These are phyloP conservation scores for Huntiella savannae DNA, from an alignment of 2,329 filamentous ascomycete genomes.

Conservation along the genomic window DNA sequence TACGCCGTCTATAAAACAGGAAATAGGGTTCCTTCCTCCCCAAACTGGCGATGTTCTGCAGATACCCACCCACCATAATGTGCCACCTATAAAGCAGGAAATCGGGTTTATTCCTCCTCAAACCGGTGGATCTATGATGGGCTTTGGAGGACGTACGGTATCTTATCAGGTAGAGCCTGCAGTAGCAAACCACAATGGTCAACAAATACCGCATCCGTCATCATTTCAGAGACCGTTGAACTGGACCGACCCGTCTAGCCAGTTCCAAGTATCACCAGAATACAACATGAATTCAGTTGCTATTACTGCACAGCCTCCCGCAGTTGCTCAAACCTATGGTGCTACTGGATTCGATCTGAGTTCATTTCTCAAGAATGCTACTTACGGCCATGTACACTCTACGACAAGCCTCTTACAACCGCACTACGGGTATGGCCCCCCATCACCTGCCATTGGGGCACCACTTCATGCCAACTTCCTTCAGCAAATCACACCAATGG, in stretches of 20 bases:
- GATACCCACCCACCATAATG: too few relatives aligned
- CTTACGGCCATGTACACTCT: background rate
- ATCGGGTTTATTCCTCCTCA: too few relatives aligned
- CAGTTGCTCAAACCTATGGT: too few relatives aligned
- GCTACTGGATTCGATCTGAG: background rate
- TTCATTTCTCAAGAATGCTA: background rate
- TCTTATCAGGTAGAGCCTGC: too few relatives aligned
- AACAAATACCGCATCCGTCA: background rate
- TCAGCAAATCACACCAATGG: conserved; percentile 2
- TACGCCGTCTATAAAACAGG: too few relatives aligned
- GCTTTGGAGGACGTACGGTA: too few relatives aligned
- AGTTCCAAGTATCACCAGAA: background rate
- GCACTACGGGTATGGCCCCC: conserved; percentile 10
- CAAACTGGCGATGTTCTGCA: too few relatives aligned
- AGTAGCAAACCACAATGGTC: background rate
- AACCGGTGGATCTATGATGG: too few relatives aligned
- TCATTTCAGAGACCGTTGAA: too few relatives aligned
- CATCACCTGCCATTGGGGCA: conserved; percentile 10
- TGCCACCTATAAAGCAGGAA: too few relatives aligned
- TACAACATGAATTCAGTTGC: background rate
- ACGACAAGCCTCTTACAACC: background rate
- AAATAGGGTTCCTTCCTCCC: too few relatives aligned
- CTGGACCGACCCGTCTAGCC: background rate
- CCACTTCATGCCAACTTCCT: conserved; percentile 7
- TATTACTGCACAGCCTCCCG: too few relatives aligned